phyloP scores from a whole-genome alignment of 2,329 filamentous ascomycete species.

The Fusarium siculi region DNA sequence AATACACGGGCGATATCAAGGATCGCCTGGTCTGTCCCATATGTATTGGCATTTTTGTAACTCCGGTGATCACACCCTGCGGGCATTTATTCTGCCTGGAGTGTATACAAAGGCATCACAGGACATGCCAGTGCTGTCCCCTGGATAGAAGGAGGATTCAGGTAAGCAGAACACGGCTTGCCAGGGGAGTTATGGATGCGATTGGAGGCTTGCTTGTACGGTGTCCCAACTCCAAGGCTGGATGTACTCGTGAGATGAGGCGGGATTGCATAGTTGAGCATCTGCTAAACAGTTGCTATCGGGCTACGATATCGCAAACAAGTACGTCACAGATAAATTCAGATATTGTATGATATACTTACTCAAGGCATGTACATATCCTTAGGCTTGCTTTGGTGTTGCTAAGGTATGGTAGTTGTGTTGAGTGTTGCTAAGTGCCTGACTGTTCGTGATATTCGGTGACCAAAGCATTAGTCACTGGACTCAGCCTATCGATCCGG shows the following conservation, averaged over 20 bases:
- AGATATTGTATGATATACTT: accelerated
- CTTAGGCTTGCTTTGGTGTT: too few species aligned
- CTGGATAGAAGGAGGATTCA: not conserved
- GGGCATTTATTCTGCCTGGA: not conserved
- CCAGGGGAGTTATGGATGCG: not conserved
- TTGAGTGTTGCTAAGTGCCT: too few species aligned
- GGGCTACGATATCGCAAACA: accelerated
- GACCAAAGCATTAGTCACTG: not conserved
- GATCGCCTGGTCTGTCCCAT: not conserved
- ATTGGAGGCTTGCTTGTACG: not conserved
- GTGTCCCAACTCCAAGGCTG: not conserved
- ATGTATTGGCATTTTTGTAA: not conserved
- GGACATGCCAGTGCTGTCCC: not conserved
- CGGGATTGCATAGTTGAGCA: not conserved
- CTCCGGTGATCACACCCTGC: not conserved
- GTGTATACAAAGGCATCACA: not conserved
- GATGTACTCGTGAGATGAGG: not conserved
- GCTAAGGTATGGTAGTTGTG: too few species aligned
- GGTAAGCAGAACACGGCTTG: not conserved
- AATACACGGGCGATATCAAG: not conserved
- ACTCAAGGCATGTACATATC: too few species aligned
- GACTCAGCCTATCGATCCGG: not conserved
- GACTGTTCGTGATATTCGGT: too few species aligned
- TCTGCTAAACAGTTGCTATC: not conserved
- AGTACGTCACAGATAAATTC: too few species aligned